Conservation (phyloP, 2,329 filamentous ascomycete genomes). For the Monosporascus sp. region DNA sequence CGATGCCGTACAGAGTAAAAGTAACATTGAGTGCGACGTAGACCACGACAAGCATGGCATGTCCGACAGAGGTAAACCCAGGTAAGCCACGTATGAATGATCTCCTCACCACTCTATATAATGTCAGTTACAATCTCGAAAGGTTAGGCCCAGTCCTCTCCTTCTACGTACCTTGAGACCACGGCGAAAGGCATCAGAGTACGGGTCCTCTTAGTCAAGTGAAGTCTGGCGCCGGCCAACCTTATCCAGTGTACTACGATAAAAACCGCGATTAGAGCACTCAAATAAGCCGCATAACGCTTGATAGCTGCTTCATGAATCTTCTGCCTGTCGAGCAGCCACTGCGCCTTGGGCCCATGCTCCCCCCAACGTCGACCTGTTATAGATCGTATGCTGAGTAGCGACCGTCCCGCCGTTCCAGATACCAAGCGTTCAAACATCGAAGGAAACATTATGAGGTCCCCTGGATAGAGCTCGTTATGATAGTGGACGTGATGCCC, state of each 20-base stretch:
- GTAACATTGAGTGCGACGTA: constrained; percentile 31
- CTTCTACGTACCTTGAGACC: constrained; percentile 15
- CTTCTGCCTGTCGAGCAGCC: background rate
- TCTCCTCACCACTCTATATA: constrained; percentile 13
- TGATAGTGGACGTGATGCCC: too few relatives aligned
- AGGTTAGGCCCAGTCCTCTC: background rate
- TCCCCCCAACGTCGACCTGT: background rate
- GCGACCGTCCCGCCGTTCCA: background rate
- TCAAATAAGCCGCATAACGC: background rate
- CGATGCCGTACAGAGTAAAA: constrained; percentile 27
- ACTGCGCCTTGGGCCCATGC: background rate
- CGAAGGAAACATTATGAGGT: too few relatives aligned
- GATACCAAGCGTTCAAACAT: background rate
- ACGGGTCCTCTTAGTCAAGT: background rate
- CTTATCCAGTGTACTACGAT: background rate
- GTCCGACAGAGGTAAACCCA: constrained; percentile 34
- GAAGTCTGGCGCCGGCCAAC: background rate
- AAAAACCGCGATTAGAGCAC: background rate
- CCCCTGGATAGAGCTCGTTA: too few relatives aligned
- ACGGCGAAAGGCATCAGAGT: constrained; percentile 8
- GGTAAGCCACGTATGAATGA: constrained; percentile 26
- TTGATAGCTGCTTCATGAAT: background rate
- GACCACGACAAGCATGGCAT: constrained; percentile 28
- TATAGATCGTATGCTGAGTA: background rate
- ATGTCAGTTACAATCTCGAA: constrained; percentile 3